A percentile compares a stretch with the other conserved stretches of the same genome.
phyloP scores from a whole-genome alignment of 805 yeast genomes.

The Starmera caribaea region DNA sequence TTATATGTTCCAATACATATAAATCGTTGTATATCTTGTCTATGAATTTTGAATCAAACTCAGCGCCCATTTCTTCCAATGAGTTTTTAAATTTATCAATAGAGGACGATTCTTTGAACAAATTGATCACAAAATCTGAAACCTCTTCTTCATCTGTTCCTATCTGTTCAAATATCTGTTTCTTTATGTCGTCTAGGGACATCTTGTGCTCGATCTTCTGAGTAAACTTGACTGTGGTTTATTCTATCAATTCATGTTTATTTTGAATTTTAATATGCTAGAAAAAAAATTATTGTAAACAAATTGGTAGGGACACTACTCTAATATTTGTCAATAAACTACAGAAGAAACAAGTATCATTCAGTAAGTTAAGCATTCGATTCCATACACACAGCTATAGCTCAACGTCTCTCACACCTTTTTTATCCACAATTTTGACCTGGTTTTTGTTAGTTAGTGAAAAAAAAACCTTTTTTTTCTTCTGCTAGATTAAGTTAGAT shows the following conservation, averaged over 20 bases:
- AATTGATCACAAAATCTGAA: constrained; percentile 35
- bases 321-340: too few relatives aligned
- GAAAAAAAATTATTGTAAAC: too few relatives aligned
- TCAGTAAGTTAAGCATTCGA: too few relatives aligned
- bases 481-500: too few relatives aligned
- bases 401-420: constrained; percentile 40
- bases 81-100: constrained; percentile 25
- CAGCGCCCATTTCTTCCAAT: constrained; percentile 35
- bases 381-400: background rate
- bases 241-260: too few relatives aligned
- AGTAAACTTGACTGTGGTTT: background rate
- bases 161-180: constrained; percentile 12
- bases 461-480: background rate
- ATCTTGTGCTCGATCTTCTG: background rate
- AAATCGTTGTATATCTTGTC: constrained; percentile 6
- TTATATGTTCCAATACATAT: background rate
- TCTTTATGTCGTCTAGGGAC: background rate
- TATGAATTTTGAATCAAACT: constrained; percentile 20
- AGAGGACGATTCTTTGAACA: constrained; percentile 24
- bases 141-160: constrained; percentile 34
- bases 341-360: too few relatives aligned
- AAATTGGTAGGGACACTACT: too few relatives aligned
- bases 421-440: constrained; percentile 57
- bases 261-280: too few relatives aligned
- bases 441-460: constrained; percentile 13